Percentiles rank a stretch among this genome's conserved stretches.
Conservation (phyloP, 495 filamentous ascomycete genomes). For the Aspergillus haitiensis region DNA sequence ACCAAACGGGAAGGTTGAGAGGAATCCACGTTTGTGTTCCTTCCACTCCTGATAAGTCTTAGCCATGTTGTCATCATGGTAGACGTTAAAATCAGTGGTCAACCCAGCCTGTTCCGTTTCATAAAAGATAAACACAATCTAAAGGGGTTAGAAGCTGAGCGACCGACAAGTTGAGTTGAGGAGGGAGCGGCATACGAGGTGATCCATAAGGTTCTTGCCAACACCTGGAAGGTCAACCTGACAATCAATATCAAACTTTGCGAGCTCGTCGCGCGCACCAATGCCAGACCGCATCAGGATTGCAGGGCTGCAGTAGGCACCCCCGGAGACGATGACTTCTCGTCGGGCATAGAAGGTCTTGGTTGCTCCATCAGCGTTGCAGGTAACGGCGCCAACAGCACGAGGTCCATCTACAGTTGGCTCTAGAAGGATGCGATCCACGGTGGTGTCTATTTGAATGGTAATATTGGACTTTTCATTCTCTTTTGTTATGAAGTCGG, state of each 20-base stretch:
- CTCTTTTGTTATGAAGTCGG: constrained; percentile 47
- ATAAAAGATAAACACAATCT: constrained; percentile 51
- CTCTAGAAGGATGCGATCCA: constrained; percentile 37
- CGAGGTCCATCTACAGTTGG: constrained; percentile 18
- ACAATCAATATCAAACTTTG: constrained; percentile 48
- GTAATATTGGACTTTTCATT: constrained; percentile 39
- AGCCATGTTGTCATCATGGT: constrained; percentile 39
- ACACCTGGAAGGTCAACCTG: constrained; percentile 53
- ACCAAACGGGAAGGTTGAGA: constrained; percentile 55
- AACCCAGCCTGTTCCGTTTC: constrained; percentile 45
- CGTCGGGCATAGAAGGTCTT: constrained; percentile 33
- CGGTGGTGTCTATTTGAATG: constrained; percentile 39
- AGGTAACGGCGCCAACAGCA: constrained; percentile 32
- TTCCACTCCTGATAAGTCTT: constrained; percentile 49
- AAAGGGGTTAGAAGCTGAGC: constrained; percentile 1
- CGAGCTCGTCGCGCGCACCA: constrained; percentile 50
- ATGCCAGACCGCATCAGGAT: constrained; percentile 58
- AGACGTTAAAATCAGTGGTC: constrained; percentile 43
- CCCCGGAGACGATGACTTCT: constrained; percentile 55
- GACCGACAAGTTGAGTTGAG: neutral
- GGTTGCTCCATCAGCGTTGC: constrained; percentile 30
- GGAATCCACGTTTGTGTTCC: constrained; percentile 49
- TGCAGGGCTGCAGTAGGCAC: constrained; percentile 58
- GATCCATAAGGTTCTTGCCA: constrained; percentile 57
- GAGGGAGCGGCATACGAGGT: constrained; percentile 32